Conservation (phyloP, 2,329 filamentous ascomycete species). For the Penicillium sp. region DNA sequence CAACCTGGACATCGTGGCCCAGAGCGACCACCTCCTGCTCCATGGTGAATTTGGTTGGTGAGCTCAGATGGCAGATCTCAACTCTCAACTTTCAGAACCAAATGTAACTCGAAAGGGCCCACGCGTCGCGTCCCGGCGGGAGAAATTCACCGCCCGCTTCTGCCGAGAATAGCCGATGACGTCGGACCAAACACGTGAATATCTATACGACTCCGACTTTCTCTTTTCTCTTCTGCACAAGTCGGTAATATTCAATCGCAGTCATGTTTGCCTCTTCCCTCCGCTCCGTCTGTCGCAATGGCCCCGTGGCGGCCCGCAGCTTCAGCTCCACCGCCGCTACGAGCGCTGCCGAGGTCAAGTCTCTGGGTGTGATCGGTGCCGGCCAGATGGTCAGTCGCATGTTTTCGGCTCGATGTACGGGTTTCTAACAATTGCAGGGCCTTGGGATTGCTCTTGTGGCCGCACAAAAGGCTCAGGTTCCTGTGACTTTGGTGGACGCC, state of each 20-base stretch:
- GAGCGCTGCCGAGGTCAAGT: slow-evolving; percentile 70
- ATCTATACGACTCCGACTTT: slow-evolving; percentile 10
- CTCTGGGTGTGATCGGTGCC: slow-evolving; percentile 84
- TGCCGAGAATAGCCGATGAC: slow-evolving; percentile 27
- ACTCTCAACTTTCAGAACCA: not conserved
- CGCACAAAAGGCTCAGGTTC: slow-evolving; percentile 74
- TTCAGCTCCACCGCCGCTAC: slow-evolving; percentile 67
- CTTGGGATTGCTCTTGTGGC: slow-evolving; percentile 94
- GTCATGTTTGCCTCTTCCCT: slow-evolving; percentile 37
- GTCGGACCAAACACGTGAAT: slow-evolving; percentile 22
- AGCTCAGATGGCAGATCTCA: not conserved
- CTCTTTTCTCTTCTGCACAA: slow-evolving; percentile 1
- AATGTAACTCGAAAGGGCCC: slow-evolving; percentile 19
- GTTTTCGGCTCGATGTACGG: not conserved
- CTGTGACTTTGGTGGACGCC: slow-evolving; percentile 79
- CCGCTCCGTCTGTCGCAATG: slow-evolving; percentile 29
- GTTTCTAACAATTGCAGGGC: slow-evolving; percentile 56
- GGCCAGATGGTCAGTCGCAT: slow-evolving; percentile 77
- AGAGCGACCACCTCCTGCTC: slow-evolving; percentile 39
- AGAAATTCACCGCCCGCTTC: slow-evolving; percentile 16
- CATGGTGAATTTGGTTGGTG: slow-evolving; percentile 30
- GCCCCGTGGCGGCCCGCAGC: slow-evolving; percentile 44
- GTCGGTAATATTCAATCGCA: not conserved
- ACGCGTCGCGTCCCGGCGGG: slow-evolving; percentile 26
- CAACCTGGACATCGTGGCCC: slow-evolving; percentile 52